A percentile compares a stretch with the other conserved stretches of the same genome.
Evolutionary conservation across 148 eudicot species (phyloP).

Genomic region (Drosera capensis): DNA sequence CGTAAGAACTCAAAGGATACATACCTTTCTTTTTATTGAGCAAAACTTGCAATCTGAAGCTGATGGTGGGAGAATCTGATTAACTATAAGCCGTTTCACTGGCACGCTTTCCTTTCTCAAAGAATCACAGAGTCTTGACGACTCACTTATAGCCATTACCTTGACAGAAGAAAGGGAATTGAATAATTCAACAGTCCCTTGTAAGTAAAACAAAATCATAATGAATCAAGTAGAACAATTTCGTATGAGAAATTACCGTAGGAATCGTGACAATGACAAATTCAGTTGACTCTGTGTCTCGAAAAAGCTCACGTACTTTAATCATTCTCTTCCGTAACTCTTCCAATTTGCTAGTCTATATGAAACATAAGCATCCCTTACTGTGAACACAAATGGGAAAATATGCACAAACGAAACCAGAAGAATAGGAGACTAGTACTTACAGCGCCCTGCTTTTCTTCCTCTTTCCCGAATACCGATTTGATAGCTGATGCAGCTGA

Average conservation of each 20-base stretch:
- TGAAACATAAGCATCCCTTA: conserved; percentile 2
- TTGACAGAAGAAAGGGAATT: conserved; percentile 8
- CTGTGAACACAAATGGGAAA: not conserved
- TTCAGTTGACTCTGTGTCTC: conserved; percentile 81
- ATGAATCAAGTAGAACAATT: no score
- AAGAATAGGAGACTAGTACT: conserved; percentile 10
- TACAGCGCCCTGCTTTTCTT: conserved; percentile 43
- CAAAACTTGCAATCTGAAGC: conserved; percentile 96
- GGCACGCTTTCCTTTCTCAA: conserved; percentile 85
- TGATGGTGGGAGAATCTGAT: conserved; percentile 92
- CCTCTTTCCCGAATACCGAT: conserved; percentile 85
- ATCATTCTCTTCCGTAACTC: conserved; percentile 80
- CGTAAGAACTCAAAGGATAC: not conserved
- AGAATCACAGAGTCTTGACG: conserved; percentile 78
- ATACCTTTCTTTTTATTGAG: conserved; percentile 88
- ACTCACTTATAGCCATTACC: conserved; percentile 96
- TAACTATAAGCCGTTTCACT: conserved; percentile 78
- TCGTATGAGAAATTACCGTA: conserved; percentile 39
- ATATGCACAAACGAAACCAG: not conserved
- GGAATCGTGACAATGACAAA: conserved; percentile 96
- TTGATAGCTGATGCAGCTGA: conserved; percentile 94
- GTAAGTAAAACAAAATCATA: no score
- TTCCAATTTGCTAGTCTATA: conserved; percentile 68
- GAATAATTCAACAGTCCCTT: not conserved
- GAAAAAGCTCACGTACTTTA: conserved; percentile 87